These are phyloP conservation scores for Nitzschia sp. DNA, from an alignment of 108 stramenopile genomes.

Conservation along the genomic window DNA sequence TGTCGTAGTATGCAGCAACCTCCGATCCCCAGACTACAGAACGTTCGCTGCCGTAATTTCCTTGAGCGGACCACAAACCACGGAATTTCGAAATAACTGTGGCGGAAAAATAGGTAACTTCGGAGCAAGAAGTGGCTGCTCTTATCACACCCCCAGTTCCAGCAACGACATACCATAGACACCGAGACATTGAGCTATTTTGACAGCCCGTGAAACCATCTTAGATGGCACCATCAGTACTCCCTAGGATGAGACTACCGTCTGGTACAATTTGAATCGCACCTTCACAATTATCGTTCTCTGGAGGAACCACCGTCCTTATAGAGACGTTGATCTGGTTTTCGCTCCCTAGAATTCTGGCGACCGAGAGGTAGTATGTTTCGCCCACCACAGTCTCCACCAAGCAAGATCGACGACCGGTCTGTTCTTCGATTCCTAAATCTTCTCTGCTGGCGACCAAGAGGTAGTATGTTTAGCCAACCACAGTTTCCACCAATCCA, in stretches of 20 bases:
- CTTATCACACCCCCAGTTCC: constrained; percentile 10
- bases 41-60: constrained; percentile 15
- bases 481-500: constrained; percentile 11
- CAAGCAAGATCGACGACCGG: background rate
- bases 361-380: constrained; percentile 6
- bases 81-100: constrained; percentile 6
- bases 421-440: background rate
- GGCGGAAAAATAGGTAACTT: constrained; percentile 22
- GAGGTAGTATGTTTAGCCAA: background rate
- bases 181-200: background rate
- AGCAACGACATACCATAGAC: constrained; percentile 18
- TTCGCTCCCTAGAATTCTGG: background rate
- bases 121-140: constrained; percentile 22
- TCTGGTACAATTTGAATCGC: background rate
- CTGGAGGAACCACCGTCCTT: background rate
- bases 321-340: background rate
- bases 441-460: background rate
- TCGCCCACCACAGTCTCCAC: background rate
- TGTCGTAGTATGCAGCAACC: background rate
- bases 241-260: background rate
- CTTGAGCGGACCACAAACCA: constrained; percentile 16
- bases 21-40: constrained; percentile 8
- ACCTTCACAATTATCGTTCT: constrained; percentile 13
- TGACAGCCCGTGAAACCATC: constrained; percentile 7
- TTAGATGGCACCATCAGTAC: constrained; percentile 5